Percentiles rank a stretch among this genome's conserved stretches.
Conservation (phyloP, 2,329 filamentous ascomycete species). For the Calonectria pteridis region DNA sequence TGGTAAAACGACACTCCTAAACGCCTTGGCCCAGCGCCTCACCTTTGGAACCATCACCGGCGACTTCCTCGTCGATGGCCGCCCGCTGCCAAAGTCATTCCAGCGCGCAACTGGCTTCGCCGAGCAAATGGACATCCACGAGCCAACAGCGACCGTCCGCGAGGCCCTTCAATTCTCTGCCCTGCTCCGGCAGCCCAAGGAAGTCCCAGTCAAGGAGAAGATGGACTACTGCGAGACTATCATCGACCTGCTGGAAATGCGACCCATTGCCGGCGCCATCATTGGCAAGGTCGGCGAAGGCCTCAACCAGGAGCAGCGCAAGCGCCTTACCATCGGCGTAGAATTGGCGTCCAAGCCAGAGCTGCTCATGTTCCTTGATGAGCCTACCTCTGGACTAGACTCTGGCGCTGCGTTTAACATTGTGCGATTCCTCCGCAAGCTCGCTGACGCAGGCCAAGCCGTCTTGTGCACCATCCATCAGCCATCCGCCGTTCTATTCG, state of each 20-base stretch:
- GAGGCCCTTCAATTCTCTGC: constrained; percentile 77
- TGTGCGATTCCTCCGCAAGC: constrained; percentile 70
- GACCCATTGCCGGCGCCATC: constrained; percentile 73
- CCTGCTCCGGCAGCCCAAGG: constrained; percentile 70
- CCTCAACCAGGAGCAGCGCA: constrained; percentile 70
- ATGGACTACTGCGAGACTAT: constrained; percentile 77
- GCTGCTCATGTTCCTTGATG: constrained; percentile 74
- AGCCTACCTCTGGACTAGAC: constrained; percentile 70
- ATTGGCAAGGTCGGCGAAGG: constrained; percentile 72
- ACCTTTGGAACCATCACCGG: constrained; percentile 83
- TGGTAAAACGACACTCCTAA: constrained; percentile 82
- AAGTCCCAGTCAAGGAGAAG: constrained; percentile 71
- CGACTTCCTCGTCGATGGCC: constrained; percentile 83
- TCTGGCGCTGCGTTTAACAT: constrained; percentile 72
- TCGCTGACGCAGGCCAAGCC: constrained; percentile 70
- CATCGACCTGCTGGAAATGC: constrained; percentile 77
- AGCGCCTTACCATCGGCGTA: constrained; percentile 68
- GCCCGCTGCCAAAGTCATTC: constrained; percentile 78
- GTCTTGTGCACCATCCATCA: constrained; percentile 73
- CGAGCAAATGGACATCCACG: constrained; percentile 76
- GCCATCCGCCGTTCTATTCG: constrained; percentile 67
- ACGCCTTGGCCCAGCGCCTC: constrained; percentile 80
- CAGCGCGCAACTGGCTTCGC: constrained; percentile 82
- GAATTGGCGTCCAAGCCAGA: constrained; percentile 70
- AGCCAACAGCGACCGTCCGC: constrained; percentile 74